Base-by-base conservation (phyloP, 169 alveolate genomes). In the Cryptosporidium baileyi region DNA sequence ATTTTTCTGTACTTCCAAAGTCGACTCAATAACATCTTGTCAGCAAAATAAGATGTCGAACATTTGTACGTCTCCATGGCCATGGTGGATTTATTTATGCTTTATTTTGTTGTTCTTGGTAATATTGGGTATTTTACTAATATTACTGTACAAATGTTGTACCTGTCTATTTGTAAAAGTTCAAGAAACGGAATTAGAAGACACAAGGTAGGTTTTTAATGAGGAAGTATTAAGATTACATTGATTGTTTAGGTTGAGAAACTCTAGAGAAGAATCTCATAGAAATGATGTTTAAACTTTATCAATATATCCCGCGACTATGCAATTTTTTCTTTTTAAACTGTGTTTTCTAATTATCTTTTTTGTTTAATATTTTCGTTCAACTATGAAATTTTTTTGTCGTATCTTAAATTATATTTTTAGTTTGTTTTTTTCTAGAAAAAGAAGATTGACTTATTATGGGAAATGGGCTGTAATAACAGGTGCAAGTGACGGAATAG, bases 401-500 rank as follows among this genome's bases (percentile, higher is more conserved):
- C n/a, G n/a, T n/a, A n/a, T n/a, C n/a, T n/a, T n/a, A n/a, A n/a
- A n/a, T n/a, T n/a, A n/a, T n/a, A n/a, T n/a, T n/a, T n/a, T n/a
- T n/a, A n/a, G n/a, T n/a, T n/a, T n/a, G n/a, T n/a, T n/a, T n/a
- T n/a, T n/a, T n/a, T n/a, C n/a, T n/a, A n/a, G n/a, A n/a, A n/a
- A n/a, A 28, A 89, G 30, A 40, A 49, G 74, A 24, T 51, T 89
- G 67, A 41, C 67, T 79, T 82, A 82, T 47, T 81, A 61, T 51
- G 94, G 94, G 19, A 89, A 88, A 61, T 92, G 92, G 91, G 94
- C 92, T 0, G 74, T 92, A 47, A 74, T 92, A n/a, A 90, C 94
- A 3, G 95, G 95, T 13, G 95, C 95, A 81, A 89, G 93, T 2
- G 95, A 92, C 54, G 95, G 95, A 62, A 92, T 92, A 17, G 95